phyloP scores from a whole-genome alignment of 108 stramenopile species.

The Cyclostephanos invisitatus region DNA sequence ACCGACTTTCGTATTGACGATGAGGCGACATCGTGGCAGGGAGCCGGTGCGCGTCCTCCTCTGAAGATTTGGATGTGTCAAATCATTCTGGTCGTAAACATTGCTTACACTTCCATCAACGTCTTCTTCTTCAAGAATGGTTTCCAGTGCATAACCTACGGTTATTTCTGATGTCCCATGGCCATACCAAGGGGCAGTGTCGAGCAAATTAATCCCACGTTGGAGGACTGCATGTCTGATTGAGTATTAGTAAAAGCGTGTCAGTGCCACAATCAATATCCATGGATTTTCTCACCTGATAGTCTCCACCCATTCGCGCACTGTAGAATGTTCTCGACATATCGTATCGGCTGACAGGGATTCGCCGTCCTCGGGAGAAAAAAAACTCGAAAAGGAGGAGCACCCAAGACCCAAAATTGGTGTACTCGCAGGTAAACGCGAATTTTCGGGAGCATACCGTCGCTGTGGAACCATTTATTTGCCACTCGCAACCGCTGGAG shows the following conservation, averaged over 20 bases:
- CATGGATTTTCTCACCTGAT: slow-evolving; percentile 38
- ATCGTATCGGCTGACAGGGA: slow-evolving; percentile 42
- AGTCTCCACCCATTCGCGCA: slow-evolving; percentile 78
- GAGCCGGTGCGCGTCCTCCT: slow-evolving; percentile 22
- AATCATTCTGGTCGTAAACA: slow-evolving; percentile 1
- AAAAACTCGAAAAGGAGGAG: slow-evolving; percentile 82
- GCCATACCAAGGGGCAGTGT: slow-evolving; percentile 93
- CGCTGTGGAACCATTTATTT: slow-evolving; percentile 22
- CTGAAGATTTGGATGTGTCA: neutral
- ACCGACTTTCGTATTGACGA: slow-evolving; percentile 85
- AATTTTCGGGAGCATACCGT: slow-evolving; percentile 22
- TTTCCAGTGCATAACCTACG: slow-evolving; percentile 76
- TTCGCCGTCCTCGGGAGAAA: slow-evolving; percentile 53
- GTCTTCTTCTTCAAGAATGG: slow-evolving; percentile 22
- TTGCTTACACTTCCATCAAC: neutral
- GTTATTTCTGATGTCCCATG: slow-evolving; percentile 84
- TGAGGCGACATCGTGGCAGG: slow-evolving; percentile 46
- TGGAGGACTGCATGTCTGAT: slow-evolving; percentile 57
- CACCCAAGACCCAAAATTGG: slow-evolving; percentile 84
- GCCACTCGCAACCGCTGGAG: neutral
- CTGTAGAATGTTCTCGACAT: slow-evolving; percentile 54
- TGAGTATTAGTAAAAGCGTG: neutral
- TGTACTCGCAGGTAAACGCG: slow-evolving; percentile 14
- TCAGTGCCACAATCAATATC: neutral
- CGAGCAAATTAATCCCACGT: slow-evolving; percentile 73